Evolutionary conservation across 2,329 filamentous ascomycete genomes (phyloP), one percentile per base, ranked within the genome.

Genomic region (Hypoxylon sp.): DNA sequence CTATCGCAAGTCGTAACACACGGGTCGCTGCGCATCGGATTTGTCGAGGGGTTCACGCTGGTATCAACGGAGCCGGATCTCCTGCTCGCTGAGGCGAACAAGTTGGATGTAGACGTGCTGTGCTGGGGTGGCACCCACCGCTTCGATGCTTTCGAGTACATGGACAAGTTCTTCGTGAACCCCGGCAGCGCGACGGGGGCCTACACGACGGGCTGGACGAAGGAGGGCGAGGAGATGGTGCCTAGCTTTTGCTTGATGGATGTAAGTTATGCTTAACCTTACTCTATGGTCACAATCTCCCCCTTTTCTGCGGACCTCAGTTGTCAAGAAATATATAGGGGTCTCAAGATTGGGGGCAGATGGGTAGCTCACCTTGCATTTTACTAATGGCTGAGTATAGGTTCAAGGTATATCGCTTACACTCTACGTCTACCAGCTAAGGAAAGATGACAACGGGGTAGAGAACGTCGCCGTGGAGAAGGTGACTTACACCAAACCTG

Each of bases 171-270:
- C 80, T 91, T 91, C 71, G 87, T 91, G 70, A 91, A 90, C 74
- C 88, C 88, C 1, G 88, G 88, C 2, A 90, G 85, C 74, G 88
- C 88, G 23, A 90, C 88, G 4, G 88, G 88, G 8, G 88, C 88
- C 2, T 88, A 87, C 68, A 81, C 85, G 21, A 85, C 85, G 1
- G 84, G 85, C 19, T 89, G 86, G 84, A 81, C 81, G 19, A 81
- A 81, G 54, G 86, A 85, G 41, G 83, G 81, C n/a, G 88, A 92
- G 75, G 91, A 95, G 59, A 91, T 91, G 23, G 90, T 90, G 61
- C 95, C 95, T 25, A 97, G 94, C 78, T 97, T 98, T 80, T 97
- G 96, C 76, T 81, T 98, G 78, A 97, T 98, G 95, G 95, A 98
- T 86, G 94, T 97, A 79, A 83, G 93, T 90, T 27, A 47, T 58